Conservation (phyloP, 2,329 filamentous ascomycete species). For the Aspergillus candidus region DNA sequence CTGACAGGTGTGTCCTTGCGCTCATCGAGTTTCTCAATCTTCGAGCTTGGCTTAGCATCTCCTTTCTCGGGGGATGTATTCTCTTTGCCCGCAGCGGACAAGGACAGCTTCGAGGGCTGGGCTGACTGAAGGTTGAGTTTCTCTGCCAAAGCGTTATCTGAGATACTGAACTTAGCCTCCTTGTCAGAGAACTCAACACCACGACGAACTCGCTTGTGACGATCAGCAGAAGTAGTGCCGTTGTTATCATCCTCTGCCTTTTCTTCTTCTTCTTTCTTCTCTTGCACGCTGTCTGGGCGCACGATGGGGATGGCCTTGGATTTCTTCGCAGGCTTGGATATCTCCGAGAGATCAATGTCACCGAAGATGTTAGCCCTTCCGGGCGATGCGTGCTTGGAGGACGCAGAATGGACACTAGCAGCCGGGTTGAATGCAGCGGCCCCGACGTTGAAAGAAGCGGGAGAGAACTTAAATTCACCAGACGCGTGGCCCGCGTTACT, state of each 20-base stretch:
- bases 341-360: constrained; percentile 58
- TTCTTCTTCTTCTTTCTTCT: constrained; percentile 30
- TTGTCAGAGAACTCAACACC: constrained; percentile 62
- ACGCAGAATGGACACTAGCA: constrained; percentile 23
- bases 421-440: constrained; percentile 69
- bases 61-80: constrained; percentile 35
- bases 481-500: constrained; percentile 17
- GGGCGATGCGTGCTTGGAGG: constrained; percentile 15
- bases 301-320: constrained; percentile 82
- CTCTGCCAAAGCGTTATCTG: constrained; percentile 32
- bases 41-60: constrained; percentile 37
- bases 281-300: constrained; percentile 52
- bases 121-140: constrained; percentile 21
- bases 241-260: constrained; percentile 54
- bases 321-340: constrained; percentile 60
- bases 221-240: constrained; percentile 58
- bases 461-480: constrained; percentile 58
- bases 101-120: constrained; percentile 19
- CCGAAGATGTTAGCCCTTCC: constrained; percentile 55
- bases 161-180: constrained; percentile 65
- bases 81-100: constrained; percentile 32
- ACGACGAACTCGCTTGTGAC: constrained; percentile 69
- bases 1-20: constrained; percentile 28
- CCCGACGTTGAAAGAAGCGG: constrained; percentile 66
- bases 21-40: constrained; percentile 30